Conservation (phyloP, 2,329 filamentous ascomycete genomes). For the Alternaria atra region DNA sequence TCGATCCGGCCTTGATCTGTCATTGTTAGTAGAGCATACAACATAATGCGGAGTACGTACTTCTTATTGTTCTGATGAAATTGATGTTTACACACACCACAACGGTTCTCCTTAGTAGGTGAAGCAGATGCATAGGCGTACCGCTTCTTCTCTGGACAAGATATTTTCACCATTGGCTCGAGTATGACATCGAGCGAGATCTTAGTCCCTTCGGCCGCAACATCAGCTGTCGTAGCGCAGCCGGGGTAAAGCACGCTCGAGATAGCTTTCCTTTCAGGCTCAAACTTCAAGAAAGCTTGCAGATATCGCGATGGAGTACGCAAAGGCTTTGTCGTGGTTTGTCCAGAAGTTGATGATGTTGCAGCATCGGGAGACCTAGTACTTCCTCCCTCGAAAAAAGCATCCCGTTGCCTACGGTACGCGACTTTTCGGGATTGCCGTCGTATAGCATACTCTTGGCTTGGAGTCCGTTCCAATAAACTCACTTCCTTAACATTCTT, state of each 20-base stretch:
- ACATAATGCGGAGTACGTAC: background rate
- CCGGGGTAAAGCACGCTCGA: background rate
- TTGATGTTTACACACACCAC: background rate
- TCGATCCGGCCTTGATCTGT: background rate
- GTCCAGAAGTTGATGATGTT: background rate
- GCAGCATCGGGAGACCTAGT: background rate
- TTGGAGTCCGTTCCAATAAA: constrained; percentile 2
- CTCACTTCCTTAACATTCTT: background rate
- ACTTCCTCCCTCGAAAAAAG: background rate
- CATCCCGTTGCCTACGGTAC: constrained; percentile 7
- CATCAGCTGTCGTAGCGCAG: background rate
- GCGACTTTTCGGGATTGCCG: constrained; percentile 5
- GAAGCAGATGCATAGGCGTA: background rate
- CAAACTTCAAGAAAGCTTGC: constrained; percentile 6
- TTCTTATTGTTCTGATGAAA: background rate
- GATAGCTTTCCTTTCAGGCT: background rate
- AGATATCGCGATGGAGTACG: constrained; percentile 7
- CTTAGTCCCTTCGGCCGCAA: background rate
- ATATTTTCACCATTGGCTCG: background rate
- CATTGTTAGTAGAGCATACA: background rate
- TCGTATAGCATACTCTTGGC: constrained; percentile 9
- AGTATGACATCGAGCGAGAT: background rate
- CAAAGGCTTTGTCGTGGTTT: background rate
- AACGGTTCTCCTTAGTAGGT: background rate
- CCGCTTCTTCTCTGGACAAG: background rate